phyloP scores from a whole-genome alignment of 257 asterid genomes.

The Fraxinus excelsior region DNA sequence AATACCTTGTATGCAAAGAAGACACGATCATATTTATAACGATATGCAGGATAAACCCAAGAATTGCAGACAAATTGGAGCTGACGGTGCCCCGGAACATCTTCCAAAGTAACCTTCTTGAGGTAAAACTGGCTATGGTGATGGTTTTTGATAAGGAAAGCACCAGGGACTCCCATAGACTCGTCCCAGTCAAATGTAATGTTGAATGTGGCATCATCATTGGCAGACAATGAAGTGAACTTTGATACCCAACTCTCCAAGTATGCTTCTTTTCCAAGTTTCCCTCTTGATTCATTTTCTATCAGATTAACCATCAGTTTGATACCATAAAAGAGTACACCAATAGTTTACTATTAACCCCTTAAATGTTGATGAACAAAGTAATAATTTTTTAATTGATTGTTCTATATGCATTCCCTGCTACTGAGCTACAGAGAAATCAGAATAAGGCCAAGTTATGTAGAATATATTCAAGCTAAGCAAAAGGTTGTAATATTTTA shows the following conservation, averaged over 20 bases:
- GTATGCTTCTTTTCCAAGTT: neutral
- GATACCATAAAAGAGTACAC: neutral
- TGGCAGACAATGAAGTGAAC: neutral
- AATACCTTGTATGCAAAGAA: constrained; percentile 49
- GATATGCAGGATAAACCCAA: constrained; percentile 47
- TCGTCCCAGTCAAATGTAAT: constrained; percentile 46
- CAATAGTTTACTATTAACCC: too few species aligned
- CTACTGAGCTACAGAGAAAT: neutral
- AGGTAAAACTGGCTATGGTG: constrained; percentile 52
- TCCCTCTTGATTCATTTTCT: neutral
- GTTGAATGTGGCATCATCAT: neutral
- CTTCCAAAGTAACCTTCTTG: constrained; percentile 50
- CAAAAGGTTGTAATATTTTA: neutral
- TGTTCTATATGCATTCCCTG: neutral
- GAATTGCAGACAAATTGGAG: constrained; percentile 59
- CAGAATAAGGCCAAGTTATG: neutral
- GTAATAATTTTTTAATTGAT: too few species aligned
- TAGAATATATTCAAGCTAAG: neutral
- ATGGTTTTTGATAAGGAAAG: constrained; percentile 38
- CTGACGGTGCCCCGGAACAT: constrained; percentile 42
- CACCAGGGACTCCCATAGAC: constrained; percentile 45
- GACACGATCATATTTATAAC: constrained; percentile 36
- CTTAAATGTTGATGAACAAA: too few species aligned
- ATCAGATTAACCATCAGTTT: neutral
- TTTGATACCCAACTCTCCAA: neutral